Evolutionary conservation across 2,329 filamentous ascomycete species (phyloP).

Genomic region (Bipolaris bicolor): DNA sequence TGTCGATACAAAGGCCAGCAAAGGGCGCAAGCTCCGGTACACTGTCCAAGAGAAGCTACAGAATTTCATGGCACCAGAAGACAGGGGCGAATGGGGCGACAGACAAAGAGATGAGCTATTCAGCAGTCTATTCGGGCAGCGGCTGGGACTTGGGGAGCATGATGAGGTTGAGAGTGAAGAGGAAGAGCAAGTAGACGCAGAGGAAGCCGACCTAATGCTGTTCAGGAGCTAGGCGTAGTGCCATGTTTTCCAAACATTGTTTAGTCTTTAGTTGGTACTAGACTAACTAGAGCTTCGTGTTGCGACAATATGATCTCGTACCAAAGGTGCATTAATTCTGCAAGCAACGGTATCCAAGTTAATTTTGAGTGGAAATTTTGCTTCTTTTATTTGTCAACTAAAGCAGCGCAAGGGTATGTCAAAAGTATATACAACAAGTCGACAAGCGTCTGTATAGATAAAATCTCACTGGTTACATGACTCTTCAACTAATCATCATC

Average conservation of each 20-base stretch:
- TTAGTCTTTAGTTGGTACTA: background rate
- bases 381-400: background rate
- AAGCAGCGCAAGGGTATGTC: background rate
- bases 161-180: constrained; percentile 46
- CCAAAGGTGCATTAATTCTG: background rate
- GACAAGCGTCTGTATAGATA: background rate
- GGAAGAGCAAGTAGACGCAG: constrained; percentile 46
- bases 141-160: constrained; percentile 53
- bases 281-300: too few species aligned
- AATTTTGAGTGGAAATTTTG: background rate
- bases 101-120: constrained; percentile 72
- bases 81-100: constrained; percentile 79
- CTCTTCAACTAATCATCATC: background rate
- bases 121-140: constrained; percentile 57
- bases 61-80: constrained; percentile 96
- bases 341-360: background rate
- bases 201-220: constrained; percentile 47
- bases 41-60: constrained; percentile 96
- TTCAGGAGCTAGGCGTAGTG: constrained; percentile 42
- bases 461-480: background rate
- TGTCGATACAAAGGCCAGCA: constrained; percentile 93
- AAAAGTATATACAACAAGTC: background rate
- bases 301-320: background rate
- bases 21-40: constrained; percentile 91
- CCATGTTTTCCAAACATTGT: background rate